phyloP scores from a whole-genome alignment of 164 flowering plant species.

The Magnolia changhungtana region DNA sequence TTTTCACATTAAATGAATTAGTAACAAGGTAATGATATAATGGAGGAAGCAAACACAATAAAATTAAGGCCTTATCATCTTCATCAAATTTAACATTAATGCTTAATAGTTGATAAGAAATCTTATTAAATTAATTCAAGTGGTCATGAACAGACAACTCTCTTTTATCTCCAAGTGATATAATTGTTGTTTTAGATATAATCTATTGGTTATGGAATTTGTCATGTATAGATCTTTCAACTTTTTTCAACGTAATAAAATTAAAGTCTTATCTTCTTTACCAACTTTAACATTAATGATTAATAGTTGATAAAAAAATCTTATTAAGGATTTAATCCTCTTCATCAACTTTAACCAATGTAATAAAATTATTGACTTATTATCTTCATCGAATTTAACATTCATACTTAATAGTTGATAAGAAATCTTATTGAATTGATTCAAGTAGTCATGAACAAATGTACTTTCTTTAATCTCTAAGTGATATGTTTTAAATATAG shows the following conservation, averaged over 20 bases:
- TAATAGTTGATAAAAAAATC: no score
- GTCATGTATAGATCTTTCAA: neutral
- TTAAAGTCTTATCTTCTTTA: no score
- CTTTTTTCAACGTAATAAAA: neutral
- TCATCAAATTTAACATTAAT: conserved; percentile 1
- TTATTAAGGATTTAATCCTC: no score
- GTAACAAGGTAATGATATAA: neutral
- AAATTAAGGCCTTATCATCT: neutral
- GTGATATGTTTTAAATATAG: no score
- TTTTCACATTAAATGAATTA: neutral
- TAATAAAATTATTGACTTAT: no score
- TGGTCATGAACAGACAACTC: neutral
- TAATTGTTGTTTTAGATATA: conserved; percentile 1
- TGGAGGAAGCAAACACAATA: neutral
- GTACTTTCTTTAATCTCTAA: no score
- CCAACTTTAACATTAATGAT: no score
- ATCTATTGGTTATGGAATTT: neutral
- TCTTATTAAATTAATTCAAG: neutral
- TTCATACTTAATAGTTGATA: no score
- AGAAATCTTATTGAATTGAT: no score
- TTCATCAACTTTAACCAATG: no score
- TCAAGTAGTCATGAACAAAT: no score
- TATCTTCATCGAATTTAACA: no score
- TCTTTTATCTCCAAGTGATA: neutral
- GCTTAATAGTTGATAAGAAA: neutral